Evolutionary conservation across 352 stramenopile species (phyloP).

Genomic region (Globisporangium yorkense): DNA sequence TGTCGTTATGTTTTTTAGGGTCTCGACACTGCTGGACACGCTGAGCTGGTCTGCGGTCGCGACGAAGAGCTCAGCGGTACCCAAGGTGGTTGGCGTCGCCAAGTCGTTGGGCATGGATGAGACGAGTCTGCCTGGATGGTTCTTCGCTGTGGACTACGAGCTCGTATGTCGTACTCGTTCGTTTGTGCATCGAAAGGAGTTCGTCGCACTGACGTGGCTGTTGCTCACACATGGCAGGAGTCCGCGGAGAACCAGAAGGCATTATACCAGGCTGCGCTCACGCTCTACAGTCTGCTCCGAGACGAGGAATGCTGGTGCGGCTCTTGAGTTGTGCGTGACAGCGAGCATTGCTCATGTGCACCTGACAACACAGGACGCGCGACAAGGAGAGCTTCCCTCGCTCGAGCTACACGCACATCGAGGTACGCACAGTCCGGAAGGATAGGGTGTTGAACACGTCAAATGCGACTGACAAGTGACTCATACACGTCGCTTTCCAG

Average conservation of each 20-base stretch:
- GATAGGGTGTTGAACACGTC: not conserved
- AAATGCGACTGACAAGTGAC: not conserved
- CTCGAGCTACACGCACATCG: slow-evolving; percentile 68
- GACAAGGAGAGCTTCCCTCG: slow-evolving; percentile 79
- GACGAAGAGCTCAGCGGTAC: slow-evolving; percentile 34
- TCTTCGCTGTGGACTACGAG: slow-evolving; percentile 53
- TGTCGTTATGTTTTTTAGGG: slow-evolving; percentile 14
- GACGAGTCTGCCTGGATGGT: slow-evolving; percentile 50
- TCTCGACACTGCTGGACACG: slow-evolving; percentile 27
- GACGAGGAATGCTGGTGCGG: slow-evolving; percentile 67
- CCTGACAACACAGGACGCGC: slow-evolving; percentile 31
- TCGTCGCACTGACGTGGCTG: not conserved
- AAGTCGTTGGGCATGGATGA: slow-evolving; percentile 46
- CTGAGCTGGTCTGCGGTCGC: slow-evolving; percentile 27
- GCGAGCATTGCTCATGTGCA: not conserved
- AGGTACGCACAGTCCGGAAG: slow-evolving; percentile 20
- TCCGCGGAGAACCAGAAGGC: slow-evolving; percentile 36
- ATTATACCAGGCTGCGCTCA: slow-evolving; percentile 37
- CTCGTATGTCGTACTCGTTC: slow-evolving; percentile 18
- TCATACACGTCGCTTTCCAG: not conserved
- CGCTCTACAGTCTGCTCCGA: slow-evolving; percentile 58
- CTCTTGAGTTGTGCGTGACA: not conserved
- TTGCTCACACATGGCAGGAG: slow-evolving; percentile 17
- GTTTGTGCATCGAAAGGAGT: too few species aligned
- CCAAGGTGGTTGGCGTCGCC: slow-evolving; percentile 40